Conservation (phyloP, 2,329 filamentous ascomycete genomes). For the Parafenestella ontariensis region DNA sequence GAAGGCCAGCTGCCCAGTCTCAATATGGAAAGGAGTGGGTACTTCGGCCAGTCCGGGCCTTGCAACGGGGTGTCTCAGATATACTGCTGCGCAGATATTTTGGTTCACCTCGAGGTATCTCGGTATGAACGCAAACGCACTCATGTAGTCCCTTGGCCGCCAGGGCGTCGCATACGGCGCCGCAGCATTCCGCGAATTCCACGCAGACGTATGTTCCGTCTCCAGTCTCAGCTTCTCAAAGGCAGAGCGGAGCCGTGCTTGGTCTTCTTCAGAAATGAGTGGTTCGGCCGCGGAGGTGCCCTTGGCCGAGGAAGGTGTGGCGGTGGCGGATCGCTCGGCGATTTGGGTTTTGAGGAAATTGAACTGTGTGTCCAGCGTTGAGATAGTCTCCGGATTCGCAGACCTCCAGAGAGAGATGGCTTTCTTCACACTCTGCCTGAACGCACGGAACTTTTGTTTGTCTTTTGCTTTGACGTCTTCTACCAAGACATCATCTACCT, state of each 20-base stretch:
- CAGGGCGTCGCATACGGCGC: slow-evolving; percentile 91
- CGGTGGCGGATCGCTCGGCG: slow-evolving; percentile 15
- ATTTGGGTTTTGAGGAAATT: slow-evolving; percentile 51
- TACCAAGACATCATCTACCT: slow-evolving; percentile 67
- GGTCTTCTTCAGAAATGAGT: slow-evolving; percentile 60
- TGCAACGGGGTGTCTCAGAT: slow-evolving; percentile 91
- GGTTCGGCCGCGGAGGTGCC: slow-evolving; percentile 16
- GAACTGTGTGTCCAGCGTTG: slow-evolving; percentile 52
- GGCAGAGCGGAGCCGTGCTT: slow-evolving; percentile 61
- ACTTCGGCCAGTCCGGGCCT: slow-evolving; percentile 75
- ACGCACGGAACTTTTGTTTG: slow-evolving; percentile 77
- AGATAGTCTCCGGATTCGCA: slow-evolving; percentile 56
- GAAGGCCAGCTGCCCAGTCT: slow-evolving; percentile 81
- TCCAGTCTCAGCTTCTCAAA: slow-evolving; percentile 72
- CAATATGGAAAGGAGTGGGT: slow-evolving; percentile 78
- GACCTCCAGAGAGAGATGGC: slow-evolving; percentile 64
- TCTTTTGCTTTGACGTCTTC: slow-evolving; percentile 69
- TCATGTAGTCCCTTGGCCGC: slow-evolving; percentile 85
- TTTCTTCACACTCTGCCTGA: slow-evolving; percentile 69
- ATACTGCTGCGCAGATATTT: slow-evolving; percentile 94
- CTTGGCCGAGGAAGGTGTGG: slow-evolving; percentile 3
- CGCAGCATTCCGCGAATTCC: slow-evolving; percentile 47
- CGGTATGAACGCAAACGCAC: slow-evolving; percentile 92
- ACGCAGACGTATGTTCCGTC: slow-evolving; percentile 73
- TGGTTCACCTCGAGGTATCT: slow-evolving; percentile 97